Evolutionary conservation across 148 eudicot species (phyloP).

Genomic region (Rheum nobile): DNA sequence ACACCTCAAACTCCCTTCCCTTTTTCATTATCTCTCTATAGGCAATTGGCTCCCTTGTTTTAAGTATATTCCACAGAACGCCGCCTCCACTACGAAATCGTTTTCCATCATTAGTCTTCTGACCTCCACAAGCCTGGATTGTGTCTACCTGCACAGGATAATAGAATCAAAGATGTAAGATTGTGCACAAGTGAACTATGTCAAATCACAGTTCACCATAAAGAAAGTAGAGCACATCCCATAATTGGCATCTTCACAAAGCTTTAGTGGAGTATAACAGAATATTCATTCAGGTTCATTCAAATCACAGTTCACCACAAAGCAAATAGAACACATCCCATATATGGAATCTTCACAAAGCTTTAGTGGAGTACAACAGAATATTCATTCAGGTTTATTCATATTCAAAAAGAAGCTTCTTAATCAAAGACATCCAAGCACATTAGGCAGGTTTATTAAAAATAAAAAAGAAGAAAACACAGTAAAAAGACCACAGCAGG

Average conservation of each 20-base stretch:
- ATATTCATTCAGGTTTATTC: background rate
- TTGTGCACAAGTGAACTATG: background rate
- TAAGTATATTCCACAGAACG: constrained; percentile 71
- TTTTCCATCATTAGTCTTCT: constrained; percentile 62
- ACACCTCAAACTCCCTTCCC: constrained; percentile 82
- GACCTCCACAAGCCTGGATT: constrained; percentile 91
- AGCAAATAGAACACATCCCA: background rate
- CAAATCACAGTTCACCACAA: background rate
- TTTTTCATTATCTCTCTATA: constrained; percentile 82
- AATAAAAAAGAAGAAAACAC: background rate
- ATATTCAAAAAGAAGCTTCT: background rate
- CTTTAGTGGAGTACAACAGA: background rate
- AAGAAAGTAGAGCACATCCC: background rate
- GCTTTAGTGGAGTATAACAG: background rate
- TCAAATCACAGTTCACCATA: background rate
- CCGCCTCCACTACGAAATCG: constrained; percentile 69
- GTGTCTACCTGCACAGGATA: constrained; percentile 58
- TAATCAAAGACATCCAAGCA: background rate
- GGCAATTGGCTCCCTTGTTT: constrained; percentile 67
- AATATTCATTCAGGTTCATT: background rate
- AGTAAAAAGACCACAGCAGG: background rate
- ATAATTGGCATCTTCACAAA: background rate
- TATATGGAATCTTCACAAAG: background rate
- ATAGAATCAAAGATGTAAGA: background rate
- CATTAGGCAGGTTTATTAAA: background rate